phyloP scores from a whole-genome alignment of 805 yeast species.

The Wickerhamiella spandovensis region DNA sequence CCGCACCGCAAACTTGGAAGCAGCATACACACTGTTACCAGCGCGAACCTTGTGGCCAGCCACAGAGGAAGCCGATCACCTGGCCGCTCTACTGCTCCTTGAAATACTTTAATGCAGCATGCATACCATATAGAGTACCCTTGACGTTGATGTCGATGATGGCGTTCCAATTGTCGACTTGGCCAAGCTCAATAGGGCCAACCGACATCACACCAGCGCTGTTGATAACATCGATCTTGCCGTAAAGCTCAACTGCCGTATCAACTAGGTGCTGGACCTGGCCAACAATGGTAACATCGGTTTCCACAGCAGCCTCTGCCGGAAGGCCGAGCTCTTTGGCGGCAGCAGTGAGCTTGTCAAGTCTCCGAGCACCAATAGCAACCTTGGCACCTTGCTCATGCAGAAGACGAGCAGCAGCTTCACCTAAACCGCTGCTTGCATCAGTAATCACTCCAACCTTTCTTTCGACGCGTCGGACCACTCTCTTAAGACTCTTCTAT shows the following conservation, averaged over 20 bases:
- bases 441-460: conserved; percentile 76
- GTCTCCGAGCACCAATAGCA: conserved; percentile 61
- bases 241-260: conserved; percentile 37
- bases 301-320: conserved; percentile 34
- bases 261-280: conserved; percentile 37
- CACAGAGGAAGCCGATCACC: conserved; percentile 49
- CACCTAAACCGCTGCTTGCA: conserved; percentile 94
- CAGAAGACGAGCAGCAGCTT: conserved; percentile 73
- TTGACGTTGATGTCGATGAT: conserved; percentile 63
- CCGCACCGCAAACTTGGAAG: conserved; percentile 48
- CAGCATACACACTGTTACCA: conserved; percentile 50
- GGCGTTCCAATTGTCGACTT: conserved; percentile 45
- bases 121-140: conserved; percentile 70
- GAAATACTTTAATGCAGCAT: conserved; percentile 55
- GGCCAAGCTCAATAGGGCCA: conserved; percentile 63
- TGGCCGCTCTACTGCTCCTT: conserved; percentile 49
- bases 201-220: conserved; percentile 48
- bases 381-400: conserved; percentile 59
- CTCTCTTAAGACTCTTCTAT: too few relatives aligned
- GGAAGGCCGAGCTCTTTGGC: conserved; percentile 31
- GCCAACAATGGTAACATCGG: conserved; percentile 41
- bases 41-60: conserved; percentile 56
- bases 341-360: conserved; percentile 39
- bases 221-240: conserved; percentile 45
- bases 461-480: conserved; percentile 29